Evolutionary conservation across 2,329 filamentous ascomycete species (phyloP).

Genomic region (Alternaria viburni): DNA sequence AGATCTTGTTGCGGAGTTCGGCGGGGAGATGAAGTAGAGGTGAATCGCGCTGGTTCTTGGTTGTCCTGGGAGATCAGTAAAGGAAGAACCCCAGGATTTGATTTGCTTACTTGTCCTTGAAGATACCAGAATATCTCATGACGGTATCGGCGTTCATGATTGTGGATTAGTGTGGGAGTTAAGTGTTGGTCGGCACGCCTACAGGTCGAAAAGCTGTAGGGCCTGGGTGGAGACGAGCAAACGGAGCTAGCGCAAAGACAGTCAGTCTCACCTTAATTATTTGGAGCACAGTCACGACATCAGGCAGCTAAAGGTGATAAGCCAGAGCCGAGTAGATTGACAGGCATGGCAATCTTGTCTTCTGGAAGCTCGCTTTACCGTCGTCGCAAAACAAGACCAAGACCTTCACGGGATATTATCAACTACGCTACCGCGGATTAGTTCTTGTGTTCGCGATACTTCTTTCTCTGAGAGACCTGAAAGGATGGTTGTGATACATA

Average conservation of each 20-base stretch:
- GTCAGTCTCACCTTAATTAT: neutral
- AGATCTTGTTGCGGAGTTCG: neutral
- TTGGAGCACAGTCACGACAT: too few relatives aligned
- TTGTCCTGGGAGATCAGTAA: neutral
- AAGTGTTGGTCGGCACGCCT: neutral
- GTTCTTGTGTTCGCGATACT: too few relatives aligned
- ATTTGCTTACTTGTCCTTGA: neutral
- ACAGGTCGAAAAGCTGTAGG: neutral
- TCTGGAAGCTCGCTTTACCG: too few relatives aligned
- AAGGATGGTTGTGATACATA: too few relatives aligned
- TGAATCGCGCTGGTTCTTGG: neutral
- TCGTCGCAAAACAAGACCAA: too few relatives aligned
- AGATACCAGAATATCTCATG: accelerated
- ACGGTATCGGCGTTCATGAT: neutral
- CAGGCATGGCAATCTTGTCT: too few relatives aligned
- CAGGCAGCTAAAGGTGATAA: too few relatives aligned
- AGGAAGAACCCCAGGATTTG: neutral
- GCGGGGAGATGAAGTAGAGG: neutral
- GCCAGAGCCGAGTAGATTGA: too few relatives aligned
- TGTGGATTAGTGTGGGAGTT: neutral
- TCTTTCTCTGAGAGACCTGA: too few relatives aligned
- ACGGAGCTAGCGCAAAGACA: neutral
- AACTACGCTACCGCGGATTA: too few relatives aligned
- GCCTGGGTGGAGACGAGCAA: neutral
- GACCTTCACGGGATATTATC: too few relatives aligned